Evolutionary conservation across 2,329 filamentous ascomycete genomes (phyloP), one percentile per base, ranked within the genome.

Genomic region (Aspergillus flavus): DNA sequence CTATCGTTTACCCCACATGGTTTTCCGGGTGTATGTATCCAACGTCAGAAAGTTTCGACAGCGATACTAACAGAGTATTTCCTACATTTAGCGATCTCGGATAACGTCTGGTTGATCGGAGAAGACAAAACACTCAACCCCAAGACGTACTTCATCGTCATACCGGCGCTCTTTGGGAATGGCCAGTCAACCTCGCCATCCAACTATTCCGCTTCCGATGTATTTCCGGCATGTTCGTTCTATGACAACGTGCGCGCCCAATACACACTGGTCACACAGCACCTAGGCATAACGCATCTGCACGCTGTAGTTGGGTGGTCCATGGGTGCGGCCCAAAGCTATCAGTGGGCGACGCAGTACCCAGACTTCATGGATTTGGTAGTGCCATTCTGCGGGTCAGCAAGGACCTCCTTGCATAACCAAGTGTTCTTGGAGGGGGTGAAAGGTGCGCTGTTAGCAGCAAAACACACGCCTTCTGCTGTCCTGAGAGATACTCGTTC

Each of bases 1-100:
- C 87, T 2, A 86, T 94, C 62, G 85, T 94, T 64, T 94, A 94
- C 71, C 91, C 91, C 2, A 88, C 88, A 2, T 94, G 91, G 91
- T 94, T 89, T 74, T 89, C 87, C 21, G 88, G 88, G 63, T 68
- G 83, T 86, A 73, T 57, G 82, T 76, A 23, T 53, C 9, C 57
- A 4, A 39, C 54, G 45, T 6, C 10, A 4, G 7, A n/a, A 4
- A 30, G 5, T 6, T 5, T 34, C 30, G 12, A 26, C 14, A 54
- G 19, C 10, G 34, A 28, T 48, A 55, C 48, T 60, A 36, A 60
- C 21, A 26, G 50, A 36, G 46, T 21, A 14, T 45, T 16, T 58
- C 12, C 21, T n/a, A 39, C n/a, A 16, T 43, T 6, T 14, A 79
- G 80, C 78, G 3, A 91, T 94, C 65, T 80, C 83, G 2, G 88